phyloP scores from a whole-genome alignment of 495 filamentous ascomycete genomes.

The Cercophora sp. region DNA sequence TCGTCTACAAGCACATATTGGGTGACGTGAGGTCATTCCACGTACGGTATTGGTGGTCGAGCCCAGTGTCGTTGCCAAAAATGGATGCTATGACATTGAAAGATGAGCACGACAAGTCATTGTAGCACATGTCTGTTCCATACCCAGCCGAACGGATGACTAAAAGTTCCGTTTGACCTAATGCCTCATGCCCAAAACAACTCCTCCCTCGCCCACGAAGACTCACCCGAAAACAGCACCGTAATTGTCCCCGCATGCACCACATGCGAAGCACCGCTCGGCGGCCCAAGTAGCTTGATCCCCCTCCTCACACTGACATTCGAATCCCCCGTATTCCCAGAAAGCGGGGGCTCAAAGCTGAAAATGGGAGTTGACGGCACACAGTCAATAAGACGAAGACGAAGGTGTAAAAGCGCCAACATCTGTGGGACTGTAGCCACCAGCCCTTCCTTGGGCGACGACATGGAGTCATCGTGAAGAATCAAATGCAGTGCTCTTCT shows the following conservation, averaged over 20 bases:
- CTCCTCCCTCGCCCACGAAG: slow-evolving; percentile 5
- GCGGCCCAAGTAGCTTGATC: slow-evolving; percentile 6
- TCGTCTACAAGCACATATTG: too few species aligned
- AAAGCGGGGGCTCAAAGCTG: slow-evolving; percentile 1
- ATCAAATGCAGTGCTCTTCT: background rate
- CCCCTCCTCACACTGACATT: background rate
- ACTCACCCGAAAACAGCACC: slow-evolving; percentile 3
- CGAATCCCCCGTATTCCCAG: background rate
- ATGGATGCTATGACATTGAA: too few species aligned
- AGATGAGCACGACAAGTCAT: too few species aligned
- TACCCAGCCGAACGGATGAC: too few species aligned
- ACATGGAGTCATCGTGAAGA: background rate
- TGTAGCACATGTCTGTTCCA: too few species aligned
- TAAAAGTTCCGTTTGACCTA: too few species aligned
- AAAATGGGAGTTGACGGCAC: slow-evolving; percentile 9
- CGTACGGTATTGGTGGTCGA: too few species aligned
- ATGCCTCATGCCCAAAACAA: slow-evolving; percentile 10
- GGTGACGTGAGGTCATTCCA: too few species aligned
- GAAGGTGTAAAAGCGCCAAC: slow-evolving; percentile 3
- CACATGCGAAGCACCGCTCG: slow-evolving; percentile 1
- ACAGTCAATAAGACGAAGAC: background rate
- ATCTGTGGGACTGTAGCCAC: slow-evolving; percentile 8
- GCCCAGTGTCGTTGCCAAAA: too few species aligned
- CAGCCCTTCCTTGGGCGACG: background rate
- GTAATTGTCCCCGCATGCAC: background rate